Evolutionary conservation across 2,329 filamentous ascomycete species (phyloP).

Genomic region (Xylaria sp.): DNA sequence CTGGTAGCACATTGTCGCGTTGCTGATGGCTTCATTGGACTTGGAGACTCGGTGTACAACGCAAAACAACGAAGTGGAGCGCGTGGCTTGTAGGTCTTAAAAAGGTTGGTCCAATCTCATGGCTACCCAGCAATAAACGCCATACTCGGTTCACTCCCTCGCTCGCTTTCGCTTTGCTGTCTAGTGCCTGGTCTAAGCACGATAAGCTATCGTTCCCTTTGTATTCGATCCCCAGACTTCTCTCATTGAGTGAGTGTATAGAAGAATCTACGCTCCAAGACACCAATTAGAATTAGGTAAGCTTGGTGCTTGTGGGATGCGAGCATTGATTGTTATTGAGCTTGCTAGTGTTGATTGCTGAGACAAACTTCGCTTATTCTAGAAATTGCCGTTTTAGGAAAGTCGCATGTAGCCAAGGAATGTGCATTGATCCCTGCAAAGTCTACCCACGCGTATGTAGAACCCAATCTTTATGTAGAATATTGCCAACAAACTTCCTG

Average conservation of each 20-base stretch:
- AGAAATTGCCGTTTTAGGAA: constrained; percentile 30
- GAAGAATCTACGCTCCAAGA: not conserved
- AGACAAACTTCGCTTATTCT: constrained; percentile 8
- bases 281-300: too few relatives aligned
- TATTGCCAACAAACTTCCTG: too few relatives aligned
- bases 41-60: not conserved
- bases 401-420: constrained; percentile 5
- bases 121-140: not conserved
- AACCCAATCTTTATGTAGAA: too few relatives aligned
- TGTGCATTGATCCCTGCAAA: not conserved
- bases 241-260: too few relatives aligned
- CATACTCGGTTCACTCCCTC: not conserved
- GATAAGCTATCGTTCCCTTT: too few relatives aligned
- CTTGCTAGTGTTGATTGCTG: not conserved
- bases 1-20: not conserved
- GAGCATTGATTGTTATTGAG: not conserved
- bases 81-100: not conserved
- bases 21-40: not conserved
- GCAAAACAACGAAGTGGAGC: not conserved
- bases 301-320: not conserved
- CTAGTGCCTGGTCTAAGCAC: not conserved
- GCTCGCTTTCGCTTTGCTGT: not conserved
- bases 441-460: too few relatives aligned
- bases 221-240: too few relatives aligned
- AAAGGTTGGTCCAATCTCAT: not conserved